Evolutionary conservation across 2,329 filamentous ascomycete species (phyloP).

Genomic region (Colletotrichum lupini): DNA sequence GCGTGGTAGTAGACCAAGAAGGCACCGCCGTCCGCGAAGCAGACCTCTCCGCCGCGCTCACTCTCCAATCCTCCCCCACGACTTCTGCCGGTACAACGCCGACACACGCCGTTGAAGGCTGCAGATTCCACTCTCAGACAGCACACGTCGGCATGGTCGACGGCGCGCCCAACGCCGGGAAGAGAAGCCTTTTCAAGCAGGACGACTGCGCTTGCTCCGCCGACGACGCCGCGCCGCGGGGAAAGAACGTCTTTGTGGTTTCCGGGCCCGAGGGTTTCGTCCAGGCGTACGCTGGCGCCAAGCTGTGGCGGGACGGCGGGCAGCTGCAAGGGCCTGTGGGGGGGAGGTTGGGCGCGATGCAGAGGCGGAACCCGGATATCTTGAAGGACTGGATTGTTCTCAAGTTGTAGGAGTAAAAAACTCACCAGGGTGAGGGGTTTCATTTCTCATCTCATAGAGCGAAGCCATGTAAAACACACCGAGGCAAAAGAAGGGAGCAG

Average conservation of each 20-base stretch:
- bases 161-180: conserved; percentile 33
- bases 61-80: conserved; percentile 23
- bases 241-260: conserved; percentile 79
- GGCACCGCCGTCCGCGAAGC: conserved; percentile 69
- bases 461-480: neutral
- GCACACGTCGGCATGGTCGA: conserved; percentile 37
- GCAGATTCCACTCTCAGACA: conserved; percentile 44
- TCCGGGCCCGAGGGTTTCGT: conserved; percentile 95
- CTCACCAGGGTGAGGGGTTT: neutral
- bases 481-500: neutral
- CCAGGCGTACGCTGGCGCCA: conserved; percentile 81
- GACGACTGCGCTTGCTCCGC: conserved; percentile 41
- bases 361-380: conserved; percentile 53
- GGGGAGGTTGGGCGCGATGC: conserved; percentile 73
- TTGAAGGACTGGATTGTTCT: conserved; percentile 62
- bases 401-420: conserved; percentile 46
- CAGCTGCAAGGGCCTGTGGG: conserved; percentile 81
- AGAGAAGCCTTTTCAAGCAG: neutral
- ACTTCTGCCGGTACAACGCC: conserved; percentile 48
- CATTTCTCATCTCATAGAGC: neutral
- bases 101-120: conserved; percentile 40
- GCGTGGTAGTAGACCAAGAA: conserved; percentile 88
- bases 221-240: conserved; percentile 41
- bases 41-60: conserved; percentile 55
- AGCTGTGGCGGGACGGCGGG: conserved; percentile 77